Evolutionary conservation across 2,329 filamentous ascomycete species (phyloP).

Genomic region (Arthrinium puccinioides): DNA sequence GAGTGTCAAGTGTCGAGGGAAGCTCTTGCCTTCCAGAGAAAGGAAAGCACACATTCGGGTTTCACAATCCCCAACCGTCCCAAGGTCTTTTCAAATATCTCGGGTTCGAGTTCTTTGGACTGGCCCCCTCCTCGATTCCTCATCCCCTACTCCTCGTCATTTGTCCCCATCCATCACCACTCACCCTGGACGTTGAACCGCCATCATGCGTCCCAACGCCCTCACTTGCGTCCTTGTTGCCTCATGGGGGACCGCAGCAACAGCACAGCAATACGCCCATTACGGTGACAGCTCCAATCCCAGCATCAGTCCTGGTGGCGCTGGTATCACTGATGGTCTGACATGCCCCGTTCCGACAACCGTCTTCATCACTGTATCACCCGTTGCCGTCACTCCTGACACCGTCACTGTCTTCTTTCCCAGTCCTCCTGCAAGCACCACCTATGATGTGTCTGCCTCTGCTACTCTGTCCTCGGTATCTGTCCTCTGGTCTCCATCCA

Average conservation of each 20-base stretch:
- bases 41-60: no score
- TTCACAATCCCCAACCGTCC: no score
- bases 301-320: constrained; percentile 1
- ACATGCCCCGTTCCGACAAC: constrained; percentile 36
- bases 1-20: no score
- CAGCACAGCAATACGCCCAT: no score
- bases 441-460: constrained; percentile 7
- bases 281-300: no score
- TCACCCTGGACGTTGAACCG: background rate
- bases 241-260: no score
- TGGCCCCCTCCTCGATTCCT: no score
- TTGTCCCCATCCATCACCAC: background rate
- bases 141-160: no score
- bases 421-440: constrained; percentile 6
- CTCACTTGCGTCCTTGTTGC: constrained; percentile 4
- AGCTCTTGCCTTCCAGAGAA: no score
- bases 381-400: constrained; percentile 21
- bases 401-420: constrained; percentile 22
- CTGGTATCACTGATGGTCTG: constrained; percentile 11
- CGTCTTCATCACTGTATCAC: constrained; percentile 40
- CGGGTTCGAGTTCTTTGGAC: no score
- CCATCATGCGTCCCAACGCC: constrained; percentile 3
- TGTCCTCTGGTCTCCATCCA: constrained; percentile 5
- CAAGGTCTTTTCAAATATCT: no score
- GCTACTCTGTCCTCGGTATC: constrained; percentile 12